Base-by-base conservation (phyloP, 768 basidiomycete species). In the Pulveroboletus ravenelii region DNA sequence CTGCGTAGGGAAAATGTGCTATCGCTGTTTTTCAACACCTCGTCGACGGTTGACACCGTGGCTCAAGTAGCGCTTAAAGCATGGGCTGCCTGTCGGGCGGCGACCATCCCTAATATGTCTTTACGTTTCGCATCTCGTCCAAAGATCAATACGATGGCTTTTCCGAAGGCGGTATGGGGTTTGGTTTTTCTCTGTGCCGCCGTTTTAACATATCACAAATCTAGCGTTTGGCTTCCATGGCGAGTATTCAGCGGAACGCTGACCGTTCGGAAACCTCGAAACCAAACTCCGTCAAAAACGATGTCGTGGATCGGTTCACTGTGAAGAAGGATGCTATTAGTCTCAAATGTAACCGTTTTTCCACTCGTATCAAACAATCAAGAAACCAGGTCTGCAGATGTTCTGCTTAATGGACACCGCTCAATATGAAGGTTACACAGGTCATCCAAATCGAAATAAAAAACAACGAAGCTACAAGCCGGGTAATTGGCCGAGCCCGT, bases 231-330 rank as follows among this genome's bases (percentile, higher is more conserved):
- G 51, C 62, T 15, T 69, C 74, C 17, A 59, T 85, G 2, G 67
- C 75, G 1, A 82, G 74, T 55, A 65, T 77, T 43, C 69, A 72
- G 13, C 72, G 68, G 6, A 73, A 79, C 41, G 63, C 73, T 2
- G 71, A 76, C 13, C 73, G 75, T 8, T 66, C 81, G 14, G 73
- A 79, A 15, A 66, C 75, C 15, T 53, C 72, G 48, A 81, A 81
- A 55, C 80, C 84, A 0, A 54, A 53, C 0, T 52, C 65, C 30
- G 71, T 66, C 8, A 72, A 64, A 30, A 81, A 84, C 41, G 69
- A 73, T 10, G 66, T 81, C 8, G 46, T 54, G 6, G 30, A 59
- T 3, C 50, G 67, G 0, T 68, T 68, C 51, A 61, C 40, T 1
- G 8, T 48, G 10, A 64, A 64, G 39, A 59, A 70, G 23, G 73